Conservation (phyloP, 2,329 filamentous ascomycete genomes). For the Diaporthe humulicola region DNA sequence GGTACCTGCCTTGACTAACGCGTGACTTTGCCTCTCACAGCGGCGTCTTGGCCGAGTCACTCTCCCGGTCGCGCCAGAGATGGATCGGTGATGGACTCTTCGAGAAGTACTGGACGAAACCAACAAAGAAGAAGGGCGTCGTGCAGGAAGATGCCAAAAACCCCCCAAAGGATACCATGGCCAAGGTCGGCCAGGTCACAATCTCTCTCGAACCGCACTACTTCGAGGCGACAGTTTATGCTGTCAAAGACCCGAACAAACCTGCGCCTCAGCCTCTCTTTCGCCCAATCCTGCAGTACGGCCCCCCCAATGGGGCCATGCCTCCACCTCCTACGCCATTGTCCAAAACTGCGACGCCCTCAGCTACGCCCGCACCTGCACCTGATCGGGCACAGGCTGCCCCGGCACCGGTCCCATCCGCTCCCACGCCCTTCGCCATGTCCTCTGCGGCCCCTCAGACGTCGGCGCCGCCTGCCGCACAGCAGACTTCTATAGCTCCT, state of each 20-base stretch:
- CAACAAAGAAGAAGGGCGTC: constrained; percentile 75
- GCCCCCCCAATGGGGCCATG: constrained; percentile 73
- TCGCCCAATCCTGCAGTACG: constrained; percentile 75
- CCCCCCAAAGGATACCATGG: constrained; percentile 78
- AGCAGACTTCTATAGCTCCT: constrained; percentile 30
- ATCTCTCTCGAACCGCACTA: constrained; percentile 85
- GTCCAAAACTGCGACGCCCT: constrained; percentile 44
- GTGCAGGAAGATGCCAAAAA: constrained; percentile 75
- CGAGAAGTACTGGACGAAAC: constrained; percentile 84
- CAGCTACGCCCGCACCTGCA: constrained; percentile 43
- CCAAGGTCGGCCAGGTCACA: constrained; percentile 78
- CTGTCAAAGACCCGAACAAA: constrained; percentile 75
- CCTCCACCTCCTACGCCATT: constrained; percentile 61
- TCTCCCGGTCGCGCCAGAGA: constrained; percentile 78
- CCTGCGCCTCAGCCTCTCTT: constrained; percentile 55
- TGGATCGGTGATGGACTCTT: constrained; percentile 82
- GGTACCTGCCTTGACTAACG: background rate
- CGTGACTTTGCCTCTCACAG: constrained; percentile 55
- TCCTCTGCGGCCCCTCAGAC: constrained; percentile 11
- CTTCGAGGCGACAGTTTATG: constrained; percentile 81
- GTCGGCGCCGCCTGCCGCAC: constrained; percentile 41
- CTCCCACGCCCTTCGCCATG: constrained; percentile 24
- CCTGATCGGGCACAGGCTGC: constrained; percentile 42
- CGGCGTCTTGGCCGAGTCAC: constrained; percentile 80
- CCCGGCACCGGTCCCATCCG: constrained; percentile 41